These are phyloP conservation scores for Aspergillus flavus DNA, from an alignment of 2,329 filamentous ascomycete species.

Conservation along the genomic window DNA sequence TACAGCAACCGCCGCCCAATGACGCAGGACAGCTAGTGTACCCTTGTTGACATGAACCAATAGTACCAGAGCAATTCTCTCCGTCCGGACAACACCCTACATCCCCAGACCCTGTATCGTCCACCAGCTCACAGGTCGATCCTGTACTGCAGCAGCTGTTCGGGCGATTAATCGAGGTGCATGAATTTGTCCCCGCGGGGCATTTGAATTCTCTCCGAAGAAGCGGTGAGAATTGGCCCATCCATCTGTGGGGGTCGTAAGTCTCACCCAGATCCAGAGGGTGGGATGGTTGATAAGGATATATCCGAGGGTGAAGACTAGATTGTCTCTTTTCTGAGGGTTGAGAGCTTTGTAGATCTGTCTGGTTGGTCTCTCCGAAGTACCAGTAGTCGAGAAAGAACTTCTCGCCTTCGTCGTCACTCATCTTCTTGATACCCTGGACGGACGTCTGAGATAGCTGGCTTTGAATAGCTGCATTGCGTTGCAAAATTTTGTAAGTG, in stretches of 20 bases:
- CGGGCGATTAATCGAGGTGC: constrained; percentile 57
- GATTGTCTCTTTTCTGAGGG: constrained; percentile 6
- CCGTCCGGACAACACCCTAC: constrained; percentile 64
- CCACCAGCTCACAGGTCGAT: constrained; percentile 57
- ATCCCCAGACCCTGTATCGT: constrained; percentile 56
- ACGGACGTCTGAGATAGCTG: constrained; percentile 30
- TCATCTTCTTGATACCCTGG: constrained; percentile 44
- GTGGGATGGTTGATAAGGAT: constrained; percentile 16
- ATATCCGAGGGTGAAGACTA: constrained; percentile 16
- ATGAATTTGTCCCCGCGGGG: constrained; percentile 57
- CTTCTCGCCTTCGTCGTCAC: constrained; percentile 49
- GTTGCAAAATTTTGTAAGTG: constrained; percentile 15
- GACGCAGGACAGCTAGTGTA: constrained; percentile 59
- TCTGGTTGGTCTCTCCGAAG: constrained; percentile 29
- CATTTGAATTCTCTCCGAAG: constrained; percentile 56
- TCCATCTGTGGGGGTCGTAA: constrained; percentile 1
- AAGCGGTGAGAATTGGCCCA: constrained; percentile 14
- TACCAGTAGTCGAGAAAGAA: constrained; percentile 52
- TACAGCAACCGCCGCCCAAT: constrained; percentile 63
- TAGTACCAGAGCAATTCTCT: constrained; percentile 52
- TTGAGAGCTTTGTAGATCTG: constrained; percentile 8
- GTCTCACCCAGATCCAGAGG: background rate
- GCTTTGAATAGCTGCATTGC: constrained; percentile 33
- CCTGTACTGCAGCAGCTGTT: constrained; percentile 60
- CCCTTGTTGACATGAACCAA: constrained; percentile 55